Conservation (phyloP, 2,329 filamentous ascomycete species). For the Pseudocercospora crystallina region DNA sequence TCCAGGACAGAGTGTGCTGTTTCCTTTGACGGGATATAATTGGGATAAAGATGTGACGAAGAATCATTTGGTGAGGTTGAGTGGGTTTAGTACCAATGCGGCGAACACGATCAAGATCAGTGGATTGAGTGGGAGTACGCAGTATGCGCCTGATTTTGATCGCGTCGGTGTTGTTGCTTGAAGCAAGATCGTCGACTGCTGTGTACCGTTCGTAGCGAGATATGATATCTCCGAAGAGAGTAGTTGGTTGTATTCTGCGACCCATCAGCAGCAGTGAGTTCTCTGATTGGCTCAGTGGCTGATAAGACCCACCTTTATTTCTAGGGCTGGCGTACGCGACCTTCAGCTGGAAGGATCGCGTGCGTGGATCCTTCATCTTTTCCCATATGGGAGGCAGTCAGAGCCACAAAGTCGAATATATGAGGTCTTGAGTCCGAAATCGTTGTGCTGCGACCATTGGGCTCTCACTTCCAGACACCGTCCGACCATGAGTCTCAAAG, state of each 20-base stretch:
- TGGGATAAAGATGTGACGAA: conserved; percentile 37
- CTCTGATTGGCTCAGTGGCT: too few species aligned
- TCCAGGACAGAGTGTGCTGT: conserved; percentile 36
- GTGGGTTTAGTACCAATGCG: conserved; percentile 26
- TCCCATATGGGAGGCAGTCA: too few species aligned
- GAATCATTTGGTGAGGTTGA: conserved; percentile 27
- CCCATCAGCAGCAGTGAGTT: too few species aligned
- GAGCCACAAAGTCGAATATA: not conserved
- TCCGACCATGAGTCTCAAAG: conserved; percentile 7
- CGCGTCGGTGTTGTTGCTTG: conserved; percentile 24
- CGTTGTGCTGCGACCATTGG: not conserved
- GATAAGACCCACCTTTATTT: too few species aligned
- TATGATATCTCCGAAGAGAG: too few species aligned
- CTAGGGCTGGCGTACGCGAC: too few species aligned
- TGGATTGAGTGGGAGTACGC: conserved; percentile 22
- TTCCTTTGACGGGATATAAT: conserved; percentile 42
- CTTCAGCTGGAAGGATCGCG: too few species aligned
- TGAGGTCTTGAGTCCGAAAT: not conserved
- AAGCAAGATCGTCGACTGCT: not conserved
- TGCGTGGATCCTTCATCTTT: too few species aligned
- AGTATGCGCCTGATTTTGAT: conserved; percentile 32
- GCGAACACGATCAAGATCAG: conserved; percentile 30
- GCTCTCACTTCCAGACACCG: not conserved
- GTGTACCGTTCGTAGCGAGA: too few species aligned
- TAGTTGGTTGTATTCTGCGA: too few species aligned